These are phyloP conservation scores for Hyaloscypha hepaticicola DNA, from an alignment of 495 filamentous ascomycete species.

Conservation along the genomic window DNA sequence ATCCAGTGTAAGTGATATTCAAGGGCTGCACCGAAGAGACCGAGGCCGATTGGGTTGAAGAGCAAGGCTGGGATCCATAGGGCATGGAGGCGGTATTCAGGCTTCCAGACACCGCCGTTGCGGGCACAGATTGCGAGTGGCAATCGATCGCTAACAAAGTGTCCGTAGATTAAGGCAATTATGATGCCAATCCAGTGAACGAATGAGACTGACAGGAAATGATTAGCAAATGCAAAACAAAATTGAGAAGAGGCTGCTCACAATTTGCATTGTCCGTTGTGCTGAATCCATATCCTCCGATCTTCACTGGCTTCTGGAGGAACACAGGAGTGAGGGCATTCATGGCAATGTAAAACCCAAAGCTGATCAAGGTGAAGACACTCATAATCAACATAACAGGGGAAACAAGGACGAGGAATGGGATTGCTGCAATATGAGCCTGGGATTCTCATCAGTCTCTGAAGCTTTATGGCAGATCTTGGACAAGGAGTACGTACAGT, in stretches of 20 bases:
- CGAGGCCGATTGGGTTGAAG: conserved; percentile 48
- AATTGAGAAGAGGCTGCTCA: conserved; percentile 21
- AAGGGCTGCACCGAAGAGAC: conserved; percentile 47
- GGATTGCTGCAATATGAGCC: conserved; percentile 34
- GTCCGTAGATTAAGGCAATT: conserved; percentile 42
- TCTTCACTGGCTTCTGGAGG: conserved; percentile 43
- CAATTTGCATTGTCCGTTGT: conserved; percentile 46
- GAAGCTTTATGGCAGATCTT: not conserved
- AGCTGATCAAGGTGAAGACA: conserved; percentile 44
- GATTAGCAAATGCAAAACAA: not conserved
- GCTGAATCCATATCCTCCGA: conserved; percentile 51
- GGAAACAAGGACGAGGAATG: conserved; percentile 44
- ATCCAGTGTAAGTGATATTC: conserved; percentile 50
- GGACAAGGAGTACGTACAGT: conserved; percentile 28
- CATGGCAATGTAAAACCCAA: conserved; percentile 44
- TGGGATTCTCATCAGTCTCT: conserved; percentile 25
- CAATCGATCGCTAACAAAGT: conserved; percentile 45
- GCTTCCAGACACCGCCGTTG: conserved; percentile 47
- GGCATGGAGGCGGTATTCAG: conserved; percentile 51
- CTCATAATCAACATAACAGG: conserved; percentile 47
- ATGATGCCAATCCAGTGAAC: conserved; percentile 49
- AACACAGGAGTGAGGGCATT: conserved; percentile 40
- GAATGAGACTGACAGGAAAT: conserved; percentile 36
- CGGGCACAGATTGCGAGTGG: conserved; percentile 41
- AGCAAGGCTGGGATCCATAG: conserved; percentile 44